phyloP scores from a whole-genome alignment of 805 yeast species.

The Teunomyces stri region DNA sequence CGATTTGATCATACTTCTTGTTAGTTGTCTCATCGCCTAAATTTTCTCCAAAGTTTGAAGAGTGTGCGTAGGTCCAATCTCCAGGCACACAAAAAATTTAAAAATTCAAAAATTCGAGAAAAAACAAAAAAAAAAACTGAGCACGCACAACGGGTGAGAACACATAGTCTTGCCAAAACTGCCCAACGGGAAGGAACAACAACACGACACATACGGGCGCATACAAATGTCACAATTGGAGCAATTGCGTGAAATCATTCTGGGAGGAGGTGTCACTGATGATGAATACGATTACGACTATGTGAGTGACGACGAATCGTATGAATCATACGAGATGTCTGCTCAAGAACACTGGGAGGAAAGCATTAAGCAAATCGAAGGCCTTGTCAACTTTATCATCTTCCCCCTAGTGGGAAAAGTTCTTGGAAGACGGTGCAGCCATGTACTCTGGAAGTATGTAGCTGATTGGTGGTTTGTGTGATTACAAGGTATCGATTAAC shows the following conservation, averaged over 20 bases:
- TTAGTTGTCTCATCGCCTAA: not conserved
- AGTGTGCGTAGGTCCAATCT: not conserved
- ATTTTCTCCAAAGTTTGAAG: not conserved
- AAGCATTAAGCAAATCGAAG: constrained; percentile 55
- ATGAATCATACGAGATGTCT: constrained; percentile 27
- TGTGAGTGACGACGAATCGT: constrained; percentile 9
- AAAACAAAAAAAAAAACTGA: too few relatives aligned
- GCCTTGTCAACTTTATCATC: constrained; percentile 56
- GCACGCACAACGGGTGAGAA: not conserved
- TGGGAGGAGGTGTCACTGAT: constrained; percentile 1
- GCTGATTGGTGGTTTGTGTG: constrained; percentile 34
- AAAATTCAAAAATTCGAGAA: not conserved
- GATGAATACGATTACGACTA: constrained; percentile 8
- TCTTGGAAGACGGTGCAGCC: constrained; percentile 54
- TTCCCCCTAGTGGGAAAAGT: constrained; percentile 67
- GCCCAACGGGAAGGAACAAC: not conserved
- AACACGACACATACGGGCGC: too few relatives aligned
- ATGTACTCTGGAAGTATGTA: constrained; percentile 33
- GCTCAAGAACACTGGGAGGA: constrained; percentile 78
- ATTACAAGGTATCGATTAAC: constrained; percentile 23
- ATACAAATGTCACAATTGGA: constrained; percentile 8
- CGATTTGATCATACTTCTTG: constrained; percentile 2
- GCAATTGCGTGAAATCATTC: constrained; percentile 5
- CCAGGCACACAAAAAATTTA: too few relatives aligned
- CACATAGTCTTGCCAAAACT: not conserved